phyloP scores from a whole-genome alignment of 2,329 filamentous ascomycete species.

The Pseudopithomyces maydicus region DNA sequence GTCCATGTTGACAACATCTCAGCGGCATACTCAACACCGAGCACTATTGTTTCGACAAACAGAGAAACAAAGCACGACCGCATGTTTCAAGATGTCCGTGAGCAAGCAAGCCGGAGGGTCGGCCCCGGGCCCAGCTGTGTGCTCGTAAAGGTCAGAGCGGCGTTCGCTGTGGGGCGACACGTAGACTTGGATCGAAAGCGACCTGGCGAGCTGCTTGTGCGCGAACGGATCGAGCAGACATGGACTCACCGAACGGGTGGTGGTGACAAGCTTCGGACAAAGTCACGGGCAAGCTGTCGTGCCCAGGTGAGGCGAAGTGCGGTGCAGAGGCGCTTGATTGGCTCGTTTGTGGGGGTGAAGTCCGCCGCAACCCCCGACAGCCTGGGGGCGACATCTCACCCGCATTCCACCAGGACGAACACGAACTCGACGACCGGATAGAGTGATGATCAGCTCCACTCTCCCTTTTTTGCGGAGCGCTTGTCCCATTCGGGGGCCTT shows the following conservation, averaged over 20 bases:
- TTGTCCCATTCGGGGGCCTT: background rate
- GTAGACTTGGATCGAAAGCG: background rate
- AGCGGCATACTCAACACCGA: conserved; percentile 2
- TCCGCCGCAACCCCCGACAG: background rate
- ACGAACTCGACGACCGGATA: background rate
- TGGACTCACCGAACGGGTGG: conserved; percentile 3
- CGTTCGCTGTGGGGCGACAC: background rate
- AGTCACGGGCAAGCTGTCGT: background rate
- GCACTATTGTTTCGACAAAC: conserved; percentile 9
- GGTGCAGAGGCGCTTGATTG: background rate
- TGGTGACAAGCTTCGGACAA: conserved; percentile 9
- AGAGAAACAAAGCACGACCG: background rate
- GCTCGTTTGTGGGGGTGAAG: background rate
- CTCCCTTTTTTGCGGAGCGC: background rate
- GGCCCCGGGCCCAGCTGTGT: background rate
- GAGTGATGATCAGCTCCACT: background rate
- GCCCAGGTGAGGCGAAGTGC: conserved; percentile 7
- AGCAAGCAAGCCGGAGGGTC: background rate
- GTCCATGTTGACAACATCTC: background rate
- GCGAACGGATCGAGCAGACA: background rate
- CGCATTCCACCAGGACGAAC: background rate
- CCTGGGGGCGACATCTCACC: background rate
- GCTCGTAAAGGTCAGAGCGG: background rate
- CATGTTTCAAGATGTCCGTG: conserved; percentile 6
- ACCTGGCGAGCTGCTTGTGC: background rate